A percentile compares a stretch with the other conserved stretches of the same genome.
phyloP scores from a whole-genome alignment of 1,284 basidiomycete genomes.

The Inonotus hispidus region DNA sequence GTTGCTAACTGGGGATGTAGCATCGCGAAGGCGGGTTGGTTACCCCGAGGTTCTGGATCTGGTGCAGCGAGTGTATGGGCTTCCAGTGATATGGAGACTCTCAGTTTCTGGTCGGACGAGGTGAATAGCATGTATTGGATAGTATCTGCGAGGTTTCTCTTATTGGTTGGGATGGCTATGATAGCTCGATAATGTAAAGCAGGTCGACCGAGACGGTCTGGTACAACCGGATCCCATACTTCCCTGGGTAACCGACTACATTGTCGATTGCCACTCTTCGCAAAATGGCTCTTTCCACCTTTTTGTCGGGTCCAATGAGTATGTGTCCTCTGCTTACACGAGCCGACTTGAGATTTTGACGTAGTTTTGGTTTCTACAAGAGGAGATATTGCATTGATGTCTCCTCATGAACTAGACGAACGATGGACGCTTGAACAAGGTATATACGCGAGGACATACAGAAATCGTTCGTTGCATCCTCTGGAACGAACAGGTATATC shows the following conservation, averaged over 20 bases:
- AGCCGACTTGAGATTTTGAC: not conserved
- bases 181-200: slow-evolving; percentile 47
- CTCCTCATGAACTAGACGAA: slow-evolving; percentile 35
- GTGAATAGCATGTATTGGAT: slow-evolving; percentile 30
- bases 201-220: slow-evolving; percentile 46
- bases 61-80: slow-evolving; percentile 50
- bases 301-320: slow-evolving; percentile 63
- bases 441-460: slow-evolving; percentile 47
- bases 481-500: slow-evolving; percentile 48
- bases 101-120: slow-evolving; percentile 69
- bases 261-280: slow-evolving; percentile 40
- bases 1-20: slow-evolving; percentile 75
- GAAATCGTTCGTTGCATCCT: slow-evolving; percentile 53
- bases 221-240: slow-evolving; percentile 37
- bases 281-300: slow-evolving; percentile 32
- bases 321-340: slow-evolving; percentile 20
- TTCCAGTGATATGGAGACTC: slow-evolving; percentile 80
- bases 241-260: slow-evolving; percentile 61
- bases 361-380: slow-evolving; percentile 35
- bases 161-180: slow-evolving; percentile 4
- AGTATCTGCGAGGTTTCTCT: not conserved
- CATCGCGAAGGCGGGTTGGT: slow-evolving; percentile 70
- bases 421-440: slow-evolving; percentile 47
- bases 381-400: slow-evolving; percentile 53
- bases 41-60: slow-evolving; percentile 28